These are phyloP conservation scores for Tricholomella constricta DNA, from an alignment of 768 basidiomycete genomes.

Conservation along the genomic window DNA sequence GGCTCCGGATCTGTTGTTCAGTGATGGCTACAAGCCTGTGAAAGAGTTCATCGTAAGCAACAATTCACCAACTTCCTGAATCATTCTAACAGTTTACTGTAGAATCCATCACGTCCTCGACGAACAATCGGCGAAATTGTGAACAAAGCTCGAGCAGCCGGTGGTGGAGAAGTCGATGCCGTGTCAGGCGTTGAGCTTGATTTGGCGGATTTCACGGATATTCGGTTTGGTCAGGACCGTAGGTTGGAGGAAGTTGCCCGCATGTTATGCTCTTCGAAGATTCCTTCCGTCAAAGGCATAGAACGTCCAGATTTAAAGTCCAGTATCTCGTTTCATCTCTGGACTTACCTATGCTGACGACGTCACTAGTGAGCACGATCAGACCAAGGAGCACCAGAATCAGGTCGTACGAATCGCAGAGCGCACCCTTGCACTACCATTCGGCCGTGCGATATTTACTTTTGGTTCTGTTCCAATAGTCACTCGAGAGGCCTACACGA, in stretches of 20 bases:
- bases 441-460: constrained; percentile 91
- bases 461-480: constrained; percentile 80
- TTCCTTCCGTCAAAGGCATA: constrained; percentile 62
- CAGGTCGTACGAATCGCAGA: constrained; percentile 81
- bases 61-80: neutral
- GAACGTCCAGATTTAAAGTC: constrained; percentile 75
- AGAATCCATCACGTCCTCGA: constrained; percentile 56
- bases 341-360: constrained; percentile 1
- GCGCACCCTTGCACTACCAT: constrained; percentile 85
- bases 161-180: constrained; percentile 54
- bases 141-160: constrained; percentile 49
- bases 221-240: constrained; percentile 89
- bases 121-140: constrained; percentile 54
- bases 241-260: constrained; percentile 89
- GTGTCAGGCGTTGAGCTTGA: constrained; percentile 75
- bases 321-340: constrained; percentile 25
- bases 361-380: constrained; percentile 75
- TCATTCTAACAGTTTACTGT: constrained; percentile 8
- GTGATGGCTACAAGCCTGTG: constrained; percentile 56
- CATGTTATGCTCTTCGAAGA: constrained; percentile 80
- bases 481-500: constrained; percentile 74
- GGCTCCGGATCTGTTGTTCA: constrained; percentile 44
- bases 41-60: constrained; percentile 58
- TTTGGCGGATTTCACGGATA: constrained; percentile 72
- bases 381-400: constrained; percentile 81